Percentiles rank a stretch among this genome's conserved stretches.
Conservation (phyloP, 2,329 filamentous ascomycete genomes). For the Eutypella sp. region DNA sequence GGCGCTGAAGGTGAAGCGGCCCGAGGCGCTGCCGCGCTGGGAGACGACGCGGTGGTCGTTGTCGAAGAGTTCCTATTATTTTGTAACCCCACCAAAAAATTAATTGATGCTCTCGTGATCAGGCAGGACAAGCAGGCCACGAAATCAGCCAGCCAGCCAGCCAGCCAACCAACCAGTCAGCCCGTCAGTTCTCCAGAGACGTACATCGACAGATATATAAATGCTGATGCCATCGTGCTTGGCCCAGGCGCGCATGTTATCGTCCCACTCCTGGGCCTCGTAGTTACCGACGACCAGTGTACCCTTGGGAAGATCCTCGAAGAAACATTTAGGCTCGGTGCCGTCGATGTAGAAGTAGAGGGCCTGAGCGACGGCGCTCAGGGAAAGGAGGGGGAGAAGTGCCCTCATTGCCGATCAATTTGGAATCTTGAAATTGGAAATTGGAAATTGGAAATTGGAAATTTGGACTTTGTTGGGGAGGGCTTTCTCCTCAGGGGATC, state of each 20-base stretch:
- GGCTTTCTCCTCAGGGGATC: too few relatives aligned
- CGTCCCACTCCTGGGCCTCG: conserved; percentile 78
- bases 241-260: conserved; percentile 61
- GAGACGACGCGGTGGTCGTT: conserved; percentile 94
- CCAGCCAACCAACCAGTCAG: too few relatives aligned
- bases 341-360: conserved; percentile 96
- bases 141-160: too few relatives aligned
- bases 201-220: conserved; percentile 83
- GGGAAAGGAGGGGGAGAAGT: conserved; percentile 60
- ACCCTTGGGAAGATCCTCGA: conserved; percentile 95
- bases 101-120: too few relatives aligned
- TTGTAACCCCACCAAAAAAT: neutral
- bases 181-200: conserved; percentile 27
- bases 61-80: conserved; percentile 79
- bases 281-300: conserved; percentile 94
- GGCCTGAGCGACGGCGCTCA: conserved; percentile 65
- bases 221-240: conserved; percentile 74
- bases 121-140: too few relatives aligned
- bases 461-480: too few relatives aligned
- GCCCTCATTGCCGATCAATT: conserved; percentile 44
- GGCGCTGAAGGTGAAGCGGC: conserved; percentile 93
- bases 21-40: conserved; percentile 68
- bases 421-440: too few relatives aligned
- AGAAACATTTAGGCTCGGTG: conserved; percentile 86
- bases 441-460: too few relatives aligned